phyloP scores from a whole-genome alignment of 306 rosid species.

The Pyrus pyrifolia region DNA sequence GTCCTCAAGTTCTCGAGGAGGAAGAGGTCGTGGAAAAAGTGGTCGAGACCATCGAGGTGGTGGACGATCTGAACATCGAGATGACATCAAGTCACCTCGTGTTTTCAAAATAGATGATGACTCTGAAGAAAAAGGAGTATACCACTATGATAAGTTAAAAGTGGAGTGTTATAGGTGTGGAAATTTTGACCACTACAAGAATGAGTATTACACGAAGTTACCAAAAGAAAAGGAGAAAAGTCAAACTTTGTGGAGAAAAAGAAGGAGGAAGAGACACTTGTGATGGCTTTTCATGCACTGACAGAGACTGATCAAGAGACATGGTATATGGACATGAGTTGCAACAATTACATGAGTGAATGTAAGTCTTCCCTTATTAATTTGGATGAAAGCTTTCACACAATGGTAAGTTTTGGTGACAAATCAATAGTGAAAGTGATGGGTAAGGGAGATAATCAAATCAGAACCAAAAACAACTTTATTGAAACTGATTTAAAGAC shows the following conservation, averaged over 20 bases:
- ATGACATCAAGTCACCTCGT: no score
- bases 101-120: no score
- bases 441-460: background rate
- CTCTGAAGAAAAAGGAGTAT: no score
- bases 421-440: background rate
- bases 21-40: no score
- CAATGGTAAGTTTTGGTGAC: background rate
- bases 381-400: background rate
- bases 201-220: background rate
- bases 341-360: no score
- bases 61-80: no score
- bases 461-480: background rate
- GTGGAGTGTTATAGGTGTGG: no score
- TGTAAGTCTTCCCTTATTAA: background rate
- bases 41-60: no score
- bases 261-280: background rate
- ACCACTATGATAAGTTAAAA: no score
- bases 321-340: no score
- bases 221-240: background rate
- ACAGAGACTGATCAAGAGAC: background rate
- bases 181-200: no score
- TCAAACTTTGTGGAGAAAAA: background rate
- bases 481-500: background rate
- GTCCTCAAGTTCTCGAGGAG: no score
- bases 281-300: background rate